Percentiles rank a stretch among this genome's conserved stretches.
phyloP scores from a whole-genome alignment of 2,329 filamentous ascomycete genomes.

The Colletotrichum cereale region DNA sequence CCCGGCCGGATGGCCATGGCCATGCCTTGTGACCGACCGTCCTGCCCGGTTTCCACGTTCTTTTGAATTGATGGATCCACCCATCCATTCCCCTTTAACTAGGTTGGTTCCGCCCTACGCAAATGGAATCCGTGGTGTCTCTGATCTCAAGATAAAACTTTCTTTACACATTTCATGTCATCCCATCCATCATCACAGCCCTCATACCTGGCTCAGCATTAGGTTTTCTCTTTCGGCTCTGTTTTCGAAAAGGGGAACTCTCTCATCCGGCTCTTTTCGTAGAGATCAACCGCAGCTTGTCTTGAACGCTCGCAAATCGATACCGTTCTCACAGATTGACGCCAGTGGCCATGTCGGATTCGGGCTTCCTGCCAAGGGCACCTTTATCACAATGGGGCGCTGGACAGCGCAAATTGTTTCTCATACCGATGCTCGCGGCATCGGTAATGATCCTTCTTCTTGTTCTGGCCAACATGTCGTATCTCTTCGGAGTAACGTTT shows the following conservation, averaged over 20 bases:
- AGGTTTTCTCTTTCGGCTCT: neutral
- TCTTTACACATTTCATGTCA: slow-evolving; percentile 9
- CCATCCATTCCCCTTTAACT: neutral
- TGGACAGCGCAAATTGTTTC: slow-evolving; percentile 3
- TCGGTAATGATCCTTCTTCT: slow-evolving; percentile 27
- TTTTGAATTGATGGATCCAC: neutral
- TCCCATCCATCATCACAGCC: neutral
- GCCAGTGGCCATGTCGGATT: slow-evolving; percentile 3
- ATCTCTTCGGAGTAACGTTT: slow-evolving; percentile 51
- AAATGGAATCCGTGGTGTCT: neutral
- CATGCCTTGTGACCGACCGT: neutral
- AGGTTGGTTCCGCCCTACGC: neutral
- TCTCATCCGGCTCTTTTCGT: too few relatives aligned
- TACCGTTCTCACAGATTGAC: neutral
- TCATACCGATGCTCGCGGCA: slow-evolving; percentile 22
- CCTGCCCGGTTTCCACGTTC: slow-evolving; percentile 17
- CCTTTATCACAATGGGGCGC: slow-evolving; percentile 25
- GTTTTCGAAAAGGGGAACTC: neutral
- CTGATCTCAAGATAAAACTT: neutral
- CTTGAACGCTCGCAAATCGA: too few relatives aligned
- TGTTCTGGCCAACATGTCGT: slow-evolving; percentile 41
- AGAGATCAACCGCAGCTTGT: neutral
- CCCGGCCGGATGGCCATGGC: slow-evolving; percentile 2
- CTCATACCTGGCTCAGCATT: neutral
- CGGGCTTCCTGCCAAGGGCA: slow-evolving; percentile 6